phyloP scores from a whole-genome alignment of 257 asterid species.

The Solanum peruvianum region DNA sequence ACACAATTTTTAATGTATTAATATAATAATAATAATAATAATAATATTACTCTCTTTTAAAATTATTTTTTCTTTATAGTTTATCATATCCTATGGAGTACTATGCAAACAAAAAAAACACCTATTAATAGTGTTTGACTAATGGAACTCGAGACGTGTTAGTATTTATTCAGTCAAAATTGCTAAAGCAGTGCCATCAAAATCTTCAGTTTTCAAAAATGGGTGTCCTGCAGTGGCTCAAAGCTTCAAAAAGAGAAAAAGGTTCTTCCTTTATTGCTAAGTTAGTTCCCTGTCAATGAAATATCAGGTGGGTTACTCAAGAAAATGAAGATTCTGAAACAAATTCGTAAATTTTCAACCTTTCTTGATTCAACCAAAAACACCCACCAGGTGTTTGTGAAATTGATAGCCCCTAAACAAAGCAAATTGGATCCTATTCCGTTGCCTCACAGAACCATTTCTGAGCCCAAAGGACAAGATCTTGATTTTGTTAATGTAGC shows the following conservation, averaged over 20 bases:
- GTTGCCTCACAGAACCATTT: conserved; percentile 67
- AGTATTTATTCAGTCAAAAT: no score
- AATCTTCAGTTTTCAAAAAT: not conserved
- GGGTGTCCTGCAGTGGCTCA: not conserved
- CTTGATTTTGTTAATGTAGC: conserved; percentile 61
- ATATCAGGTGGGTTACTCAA: not conserved
- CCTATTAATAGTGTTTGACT: no score
- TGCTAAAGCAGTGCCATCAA: no score
- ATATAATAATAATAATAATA: no score
- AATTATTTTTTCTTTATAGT: no score
- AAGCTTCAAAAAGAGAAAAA: not conserved
- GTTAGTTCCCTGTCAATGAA: not conserved
- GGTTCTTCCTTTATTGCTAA: not conserved
- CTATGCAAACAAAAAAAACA: not conserved
- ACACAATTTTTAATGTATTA: no score
- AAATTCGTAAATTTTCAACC: conserved; percentile 26
- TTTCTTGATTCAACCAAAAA: conserved; percentile 11
- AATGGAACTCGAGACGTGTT: no score
- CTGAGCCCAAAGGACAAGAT: conserved; percentile 71
- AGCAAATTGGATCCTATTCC: conserved; percentile 30
- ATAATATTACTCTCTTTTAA: no score
- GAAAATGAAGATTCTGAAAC: conserved; percentile 13
- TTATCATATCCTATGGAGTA: no score
- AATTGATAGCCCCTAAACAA: conserved; percentile 10
- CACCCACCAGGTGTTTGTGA: conserved; percentile 13